phyloP scores from a whole-genome alignment of 75 land plant species.

The Cryptomeria japonica region DNA sequence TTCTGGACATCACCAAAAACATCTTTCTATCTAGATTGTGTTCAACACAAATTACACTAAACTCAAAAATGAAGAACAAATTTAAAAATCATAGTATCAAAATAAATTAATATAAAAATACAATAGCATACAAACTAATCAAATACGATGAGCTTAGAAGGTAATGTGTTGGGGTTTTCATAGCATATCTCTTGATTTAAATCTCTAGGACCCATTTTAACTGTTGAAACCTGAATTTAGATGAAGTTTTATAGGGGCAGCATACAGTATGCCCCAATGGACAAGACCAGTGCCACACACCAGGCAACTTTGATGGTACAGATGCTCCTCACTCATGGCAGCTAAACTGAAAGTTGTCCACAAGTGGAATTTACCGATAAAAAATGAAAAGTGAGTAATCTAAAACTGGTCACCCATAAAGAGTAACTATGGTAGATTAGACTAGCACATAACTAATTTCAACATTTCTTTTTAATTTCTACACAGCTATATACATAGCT shows the following conservation, averaged over 20 bases:
- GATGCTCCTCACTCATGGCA: neutral
- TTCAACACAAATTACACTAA: neutral
- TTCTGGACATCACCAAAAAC: neutral
- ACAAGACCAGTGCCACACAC: neutral
- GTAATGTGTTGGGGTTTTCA: neutral
- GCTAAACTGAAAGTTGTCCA: neutral
- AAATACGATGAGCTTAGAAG: neutral
- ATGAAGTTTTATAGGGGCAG: too few relatives aligned
- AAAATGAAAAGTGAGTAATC: too few relatives aligned
- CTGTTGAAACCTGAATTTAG: neutral
- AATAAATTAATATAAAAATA: constrained; percentile 8
- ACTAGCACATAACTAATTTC: neutral
- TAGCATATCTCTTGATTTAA: too few relatives aligned
- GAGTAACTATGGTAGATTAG: neutral
- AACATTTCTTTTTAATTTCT: too few relatives aligned
- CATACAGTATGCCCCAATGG: neutral
- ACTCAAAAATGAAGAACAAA: neutral
- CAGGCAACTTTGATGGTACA: neutral
- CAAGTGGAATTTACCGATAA: neutral
- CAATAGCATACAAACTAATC: neutral
- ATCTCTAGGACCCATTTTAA: neutral
- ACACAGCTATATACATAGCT: too few relatives aligned
- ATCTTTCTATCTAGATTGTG: neutral
- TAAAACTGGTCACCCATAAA: neutral
- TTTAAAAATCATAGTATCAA: neutral